phyloP scores from a whole-genome alignment of 331 rosid genomes.

The Quercus tomentella region DNA sequence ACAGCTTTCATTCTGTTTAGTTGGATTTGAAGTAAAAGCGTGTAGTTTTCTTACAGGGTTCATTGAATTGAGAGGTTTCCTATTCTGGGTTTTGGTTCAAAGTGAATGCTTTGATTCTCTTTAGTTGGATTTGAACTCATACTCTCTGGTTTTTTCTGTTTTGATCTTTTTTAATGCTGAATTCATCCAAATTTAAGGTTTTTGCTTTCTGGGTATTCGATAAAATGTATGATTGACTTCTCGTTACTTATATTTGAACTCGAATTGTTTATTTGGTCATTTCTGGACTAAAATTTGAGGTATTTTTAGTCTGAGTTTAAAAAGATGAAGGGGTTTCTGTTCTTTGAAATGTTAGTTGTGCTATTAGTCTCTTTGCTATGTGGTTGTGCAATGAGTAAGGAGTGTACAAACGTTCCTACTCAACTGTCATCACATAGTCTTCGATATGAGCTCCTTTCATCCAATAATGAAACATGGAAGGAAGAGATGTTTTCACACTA shows the following conservation, averaged over 20 bases:
- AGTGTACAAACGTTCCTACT: conserved; percentile 67
- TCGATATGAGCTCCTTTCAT: conserved; percentile 31
- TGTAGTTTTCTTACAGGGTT: not conserved
- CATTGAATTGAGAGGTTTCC: not conserved
- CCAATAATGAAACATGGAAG: conserved; percentile 56
- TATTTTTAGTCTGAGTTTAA: not conserved
- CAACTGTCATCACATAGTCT: conserved; percentile 55
- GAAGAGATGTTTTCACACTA: conserved; percentile 46
- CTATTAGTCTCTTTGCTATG: conserved; percentile 23
- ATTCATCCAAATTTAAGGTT: conserved; percentile 4
- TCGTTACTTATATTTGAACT: conserved; percentile 3
- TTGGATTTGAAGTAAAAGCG: not conserved
- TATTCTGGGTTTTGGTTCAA: conserved; percentile 3
- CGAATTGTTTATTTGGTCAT: not conserved
- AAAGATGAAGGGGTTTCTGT: conserved; percentile 33
- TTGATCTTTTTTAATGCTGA: not conserved
- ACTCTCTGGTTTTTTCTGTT: not conserved
- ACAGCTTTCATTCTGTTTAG: not conserved
- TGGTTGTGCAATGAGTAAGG: conserved; percentile 38
- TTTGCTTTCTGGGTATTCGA: not conserved
- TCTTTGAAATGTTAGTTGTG: conserved; percentile 17
- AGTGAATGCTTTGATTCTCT: not conserved
- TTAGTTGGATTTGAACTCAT: not conserved
- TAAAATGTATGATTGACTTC: not conserved
- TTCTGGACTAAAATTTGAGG: not conserved